Evolutionary conservation across 2,329 filamentous ascomycete genomes (phyloP), one percentile per base, ranked within the genome.

Genomic region (Akanthomyces muscarius): DNA sequence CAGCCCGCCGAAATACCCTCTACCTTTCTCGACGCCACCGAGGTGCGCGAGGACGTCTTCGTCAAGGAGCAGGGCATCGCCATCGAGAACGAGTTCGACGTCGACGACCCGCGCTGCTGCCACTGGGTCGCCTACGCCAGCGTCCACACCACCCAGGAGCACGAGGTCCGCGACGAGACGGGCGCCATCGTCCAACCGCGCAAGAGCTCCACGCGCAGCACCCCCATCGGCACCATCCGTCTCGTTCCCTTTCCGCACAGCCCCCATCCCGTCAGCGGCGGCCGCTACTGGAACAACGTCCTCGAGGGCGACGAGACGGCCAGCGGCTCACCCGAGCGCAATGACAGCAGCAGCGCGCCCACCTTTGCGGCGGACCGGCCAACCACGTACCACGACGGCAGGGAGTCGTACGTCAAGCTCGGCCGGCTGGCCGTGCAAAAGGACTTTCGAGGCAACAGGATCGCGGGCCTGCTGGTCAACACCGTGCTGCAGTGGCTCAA

Each of bases 41-140:
- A 77, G 59, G 81, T 89, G 50, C 84, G 87, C 42, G 78, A 85
- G 65, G 70, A 74, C 21, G 86, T 89, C 60, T 89, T 87, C 68
- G 83, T 89, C 28, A 44, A 76, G 8, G 87, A 89, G 69, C 86
- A 89, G 69, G 69, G 74, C 0, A 78, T 86, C 16, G 80, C 83
- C 0, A 74, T 86, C 0, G 86, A 89, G 44, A 85, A 86, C 67
- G 93, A 98, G 74, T 83, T 91, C 67, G 94, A 97, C 77, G 77
- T 81, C 1, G 92, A 97, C 72, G 94, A 98, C 73, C 68, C 82
- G 1, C 84, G 90, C 42, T 88, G 86, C 68, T 94, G 88, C 77
- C 92, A 97, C 75, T 97, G 91, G 90, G 88, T 97, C 36, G 80
- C 88, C n/a, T 97, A 96, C 75, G 86, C 86, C 54, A 86, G 82